These are phyloP conservation scores for Acacia concinna DNA, from an alignment of 331 rosid species.

Conservation along the genomic window DNA sequence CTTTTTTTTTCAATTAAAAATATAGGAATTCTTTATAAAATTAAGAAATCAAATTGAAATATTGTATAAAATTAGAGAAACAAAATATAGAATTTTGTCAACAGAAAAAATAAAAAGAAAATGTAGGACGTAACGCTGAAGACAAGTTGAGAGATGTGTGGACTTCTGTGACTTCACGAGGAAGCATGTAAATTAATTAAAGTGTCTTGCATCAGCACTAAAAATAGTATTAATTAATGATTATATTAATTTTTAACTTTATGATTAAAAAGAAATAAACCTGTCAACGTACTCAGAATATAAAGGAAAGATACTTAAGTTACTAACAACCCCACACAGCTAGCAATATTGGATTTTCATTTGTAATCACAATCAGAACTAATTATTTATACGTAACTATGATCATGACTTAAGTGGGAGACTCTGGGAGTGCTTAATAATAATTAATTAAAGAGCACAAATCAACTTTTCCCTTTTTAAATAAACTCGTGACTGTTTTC, in stretches of 20 bases:
- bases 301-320: background rate
- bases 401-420: background rate
- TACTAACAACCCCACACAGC: constrained; percentile 2
- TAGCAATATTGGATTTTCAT: background rate
- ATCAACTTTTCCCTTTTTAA: background rate
- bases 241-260: background rate
- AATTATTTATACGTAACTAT: background rate
- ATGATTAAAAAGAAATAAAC: background rate
- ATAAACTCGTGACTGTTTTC: background rate
- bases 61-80: no score
- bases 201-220: constrained; percentile 4
- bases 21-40: no score
- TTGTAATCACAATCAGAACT: background rate
- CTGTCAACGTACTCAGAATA: background rate
- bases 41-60: no score
- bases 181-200: constrained; percentile 1
- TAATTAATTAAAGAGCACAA: background rate
- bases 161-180: background rate
- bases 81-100: background rate
- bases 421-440: no score
- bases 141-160: background rate
- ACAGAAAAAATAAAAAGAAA: background rate
- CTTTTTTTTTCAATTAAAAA: no score
- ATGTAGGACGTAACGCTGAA: background rate
- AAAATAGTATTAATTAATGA: background rate